Evolutionary conservation across 2,329 filamentous ascomycete species (phyloP).

Genomic region (Cryphonectria nitschkei): DNA sequence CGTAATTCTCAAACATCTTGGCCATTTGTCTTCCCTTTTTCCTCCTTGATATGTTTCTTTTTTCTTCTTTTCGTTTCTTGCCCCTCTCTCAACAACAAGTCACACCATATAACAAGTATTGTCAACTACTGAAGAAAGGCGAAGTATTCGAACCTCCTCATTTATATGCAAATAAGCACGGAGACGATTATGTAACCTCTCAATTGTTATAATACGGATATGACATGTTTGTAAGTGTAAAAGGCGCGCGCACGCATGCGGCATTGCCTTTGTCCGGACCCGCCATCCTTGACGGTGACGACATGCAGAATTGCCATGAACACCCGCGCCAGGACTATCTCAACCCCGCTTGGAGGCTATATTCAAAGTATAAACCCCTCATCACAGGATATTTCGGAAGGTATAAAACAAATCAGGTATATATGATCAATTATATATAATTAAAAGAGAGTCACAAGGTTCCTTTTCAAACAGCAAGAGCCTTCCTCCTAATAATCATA

Average conservation of each 20-base stretch:
- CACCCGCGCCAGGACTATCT: not conserved
- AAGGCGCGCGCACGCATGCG: not conserved
- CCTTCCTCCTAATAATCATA: too few species aligned
- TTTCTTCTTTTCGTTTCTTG: too few species aligned
- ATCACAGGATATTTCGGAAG: not conserved
- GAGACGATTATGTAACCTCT: not conserved
- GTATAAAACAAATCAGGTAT: not conserved
- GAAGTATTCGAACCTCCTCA: not conserved
- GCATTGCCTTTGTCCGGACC: constrained; percentile 1
- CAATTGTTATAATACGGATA: not conserved
- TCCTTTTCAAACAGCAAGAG: too few species aligned
- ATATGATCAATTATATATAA: not conserved
- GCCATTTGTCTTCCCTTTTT: not conserved
- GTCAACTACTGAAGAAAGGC: too few species aligned
- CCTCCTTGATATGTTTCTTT: not conserved
- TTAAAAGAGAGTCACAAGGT: too few species aligned
- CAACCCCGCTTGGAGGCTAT: not conserved
- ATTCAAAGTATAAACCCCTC: not conserved
- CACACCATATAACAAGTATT: not conserved
- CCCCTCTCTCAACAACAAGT: too few species aligned
- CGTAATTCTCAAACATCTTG: constrained; percentile 45
- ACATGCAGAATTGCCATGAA: not conserved
- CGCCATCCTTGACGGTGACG: not conserved
- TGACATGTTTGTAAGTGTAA: not conserved
- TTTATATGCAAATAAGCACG: too few species aligned